These are phyloP conservation scores for Neovahlkampfia damariscottae DNA, from an alignment of 78 protist genomes.

Conservation along the genomic window DNA sequence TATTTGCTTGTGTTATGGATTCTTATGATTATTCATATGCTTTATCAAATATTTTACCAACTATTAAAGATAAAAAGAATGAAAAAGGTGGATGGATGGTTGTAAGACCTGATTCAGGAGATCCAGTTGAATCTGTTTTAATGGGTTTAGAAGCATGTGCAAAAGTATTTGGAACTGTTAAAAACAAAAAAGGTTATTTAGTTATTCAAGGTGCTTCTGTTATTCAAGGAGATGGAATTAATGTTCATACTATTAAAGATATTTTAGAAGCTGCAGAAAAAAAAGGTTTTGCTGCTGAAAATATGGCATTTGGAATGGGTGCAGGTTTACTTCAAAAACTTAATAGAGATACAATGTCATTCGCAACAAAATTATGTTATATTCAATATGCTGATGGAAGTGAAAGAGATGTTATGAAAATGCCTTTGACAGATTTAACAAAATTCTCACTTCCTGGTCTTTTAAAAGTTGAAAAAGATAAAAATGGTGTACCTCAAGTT, in stretches of 20 bases:
- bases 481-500: no score
- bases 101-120: conserved; percentile 35
- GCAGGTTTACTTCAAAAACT: conserved; percentile 32
- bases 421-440: conserved; percentile 33
- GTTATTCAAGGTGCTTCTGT: conserved; percentile 21
- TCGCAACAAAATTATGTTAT: conserved; percentile 29
- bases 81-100: conserved; percentile 1
- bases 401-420: conserved; percentile 14
- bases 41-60: not conserved
- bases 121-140: conserved; percentile 7
- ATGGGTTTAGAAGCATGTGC: conserved; percentile 5
- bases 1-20: conserved; percentile 25
- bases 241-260: not conserved
- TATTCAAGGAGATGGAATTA: conserved; percentile 39
- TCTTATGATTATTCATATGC: conserved; percentile 22
- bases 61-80: not conserved
- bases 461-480: no score
- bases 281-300: not conserved
- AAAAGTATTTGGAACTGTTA: conserved; percentile 9
- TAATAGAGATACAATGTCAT: conserved; percentile 24
- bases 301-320: conserved; percentile 25
- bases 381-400: not conserved
- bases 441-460: conserved; percentile 1
- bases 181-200: conserved; percentile 13
- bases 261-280: not conserved